Conservation (phyloP, 1,284 basidiomycete species). For the Pholiota adiposa region DNA sequence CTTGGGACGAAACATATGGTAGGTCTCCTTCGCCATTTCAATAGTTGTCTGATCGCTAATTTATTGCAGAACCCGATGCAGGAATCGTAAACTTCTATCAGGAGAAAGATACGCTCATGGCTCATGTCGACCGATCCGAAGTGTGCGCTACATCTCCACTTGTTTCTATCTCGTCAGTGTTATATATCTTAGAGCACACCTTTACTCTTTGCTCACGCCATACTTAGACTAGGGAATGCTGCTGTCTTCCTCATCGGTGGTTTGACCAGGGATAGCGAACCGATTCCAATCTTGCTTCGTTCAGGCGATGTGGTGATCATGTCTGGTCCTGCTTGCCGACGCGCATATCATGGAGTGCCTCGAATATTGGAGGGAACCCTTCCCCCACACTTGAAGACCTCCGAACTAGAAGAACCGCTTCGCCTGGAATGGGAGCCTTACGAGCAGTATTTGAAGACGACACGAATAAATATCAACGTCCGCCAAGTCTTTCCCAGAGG, state of each 20-base stretch:
- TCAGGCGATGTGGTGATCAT: constrained; percentile 93
- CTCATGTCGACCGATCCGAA: constrained; percentile 91
- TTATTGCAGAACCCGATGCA: constrained; percentile 77
- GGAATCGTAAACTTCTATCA: constrained; percentile 96
- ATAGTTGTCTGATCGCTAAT: constrained; percentile 3
- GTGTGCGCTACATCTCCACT: constrained; percentile 85
- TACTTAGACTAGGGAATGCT: constrained; percentile 77
- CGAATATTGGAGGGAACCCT: constrained; percentile 82
- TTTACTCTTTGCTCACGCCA: neutral
- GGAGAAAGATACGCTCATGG: constrained; percentile 88
- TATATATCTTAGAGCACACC: neutral
- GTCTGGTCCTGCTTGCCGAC: constrained; percentile 82
- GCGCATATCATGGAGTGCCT: constrained; percentile 92
- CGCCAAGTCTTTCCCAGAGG: constrained; percentile 84
- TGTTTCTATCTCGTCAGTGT: constrained; percentile 84
- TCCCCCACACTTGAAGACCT: constrained; percentile 58
- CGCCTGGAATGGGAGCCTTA: constrained; percentile 58
- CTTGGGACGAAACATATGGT: constrained; percentile 82
- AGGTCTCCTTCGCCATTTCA: constrained; percentile 7
- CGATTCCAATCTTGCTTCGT: constrained; percentile 79
- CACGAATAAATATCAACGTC: constrained; percentile 89
- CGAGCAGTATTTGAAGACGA: constrained; percentile 62
- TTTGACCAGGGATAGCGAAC: constrained; percentile 73
- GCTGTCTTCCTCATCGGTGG: constrained; percentile 91
- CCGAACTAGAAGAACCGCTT: constrained; percentile 30